Percentiles rank a stretch among this genome's conserved stretches.
phyloP scores from a whole-genome alignment of 2,329 filamentous ascomycete species.

The Fusarium paranaense region DNA sequence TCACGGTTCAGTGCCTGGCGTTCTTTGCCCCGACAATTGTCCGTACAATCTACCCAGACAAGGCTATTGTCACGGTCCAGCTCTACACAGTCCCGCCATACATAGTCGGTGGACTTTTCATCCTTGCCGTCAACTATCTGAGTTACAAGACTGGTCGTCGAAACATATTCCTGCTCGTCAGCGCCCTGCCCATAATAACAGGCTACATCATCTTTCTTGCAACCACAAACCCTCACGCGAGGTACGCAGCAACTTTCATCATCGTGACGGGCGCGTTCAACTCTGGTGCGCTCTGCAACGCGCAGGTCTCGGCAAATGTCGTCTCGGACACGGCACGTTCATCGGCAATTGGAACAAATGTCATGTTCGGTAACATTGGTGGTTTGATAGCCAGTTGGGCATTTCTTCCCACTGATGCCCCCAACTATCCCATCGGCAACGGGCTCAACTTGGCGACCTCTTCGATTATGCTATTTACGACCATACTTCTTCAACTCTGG shows the following conservation, averaged over 20 bases:
- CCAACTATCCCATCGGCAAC: slow-evolving; percentile 76
- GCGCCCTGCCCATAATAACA: slow-evolving; percentile 68
- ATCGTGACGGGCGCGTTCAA: slow-evolving; percentile 59
- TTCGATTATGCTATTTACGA: slow-evolving; percentile 70
- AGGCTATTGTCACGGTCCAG: slow-evolving; percentile 68
- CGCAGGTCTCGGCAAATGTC: slow-evolving; percentile 72
- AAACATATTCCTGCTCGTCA: slow-evolving; percentile 65
- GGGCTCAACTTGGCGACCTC: slow-evolving; percentile 9
- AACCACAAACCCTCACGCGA: slow-evolving; percentile 55
- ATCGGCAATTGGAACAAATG: slow-evolving; percentile 65
- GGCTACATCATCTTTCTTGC: slow-evolving; percentile 75
- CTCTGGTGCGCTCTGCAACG: slow-evolving; percentile 53
- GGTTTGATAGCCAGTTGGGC: slow-evolving; percentile 74
- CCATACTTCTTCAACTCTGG: slow-evolving; percentile 68
- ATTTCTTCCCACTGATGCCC: slow-evolving; percentile 71
- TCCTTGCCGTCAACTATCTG: slow-evolving; percentile 66
- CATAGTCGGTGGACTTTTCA: slow-evolving; percentile 71
- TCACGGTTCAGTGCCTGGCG: slow-evolving; percentile 75
- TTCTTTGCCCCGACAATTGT: slow-evolving; percentile 77
- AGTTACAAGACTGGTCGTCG: slow-evolving; percentile 67
- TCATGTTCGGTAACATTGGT: slow-evolving; percentile 61
- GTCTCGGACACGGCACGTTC: slow-evolving; percentile 73
- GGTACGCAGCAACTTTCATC: slow-evolving; percentile 74
- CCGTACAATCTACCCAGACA: slow-evolving; percentile 69
- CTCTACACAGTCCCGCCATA: slow-evolving; percentile 75